Evolutionary conservation across 208 protist genomes (phyloP), one percentile per base, ranked within the genome.

Genomic region (Acanthamoeba sp.): DNA sequence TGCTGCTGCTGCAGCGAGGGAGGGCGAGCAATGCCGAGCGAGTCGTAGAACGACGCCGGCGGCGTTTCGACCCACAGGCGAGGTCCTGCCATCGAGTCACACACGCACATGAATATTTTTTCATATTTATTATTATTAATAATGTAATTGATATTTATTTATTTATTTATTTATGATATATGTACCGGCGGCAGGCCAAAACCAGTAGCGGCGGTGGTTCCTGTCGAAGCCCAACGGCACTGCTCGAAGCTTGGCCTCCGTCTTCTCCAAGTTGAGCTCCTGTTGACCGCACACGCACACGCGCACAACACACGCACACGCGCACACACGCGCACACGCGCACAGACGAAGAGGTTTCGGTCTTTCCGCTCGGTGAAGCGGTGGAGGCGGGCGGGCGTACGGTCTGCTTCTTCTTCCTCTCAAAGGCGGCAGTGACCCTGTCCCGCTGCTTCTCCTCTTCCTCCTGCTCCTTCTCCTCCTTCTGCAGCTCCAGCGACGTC

Each of bases 151-250:
- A n/a, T n/a, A n/a, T n/a, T n/a, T n/a, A n/a, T n/a, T n/a, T n/a
- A n/a, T n/a, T n/a, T n/a, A n/a, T n/a, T n/a, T n/a, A n/a, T n/a
- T n/a, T n/a, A n/a, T n/a, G n/a, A n/a, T n/a, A n/a, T n/a, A n/a
- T n/a, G 34, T 40, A 73, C 64, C 71, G 9, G 36, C 71, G 27
- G 71, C 71, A 38, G 71, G 71, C 71, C 71, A 80, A 7, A 80
- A 80, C 71, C 71, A 80, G 71, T 80, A 80, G 71, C 71, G 71
- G 27, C 71, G 71, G 36, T 80, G 38, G 18, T 80, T 12, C n/a
- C 71, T 48, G 38, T 80, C 71, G 38, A 27, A 45, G 18, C 71
- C 71, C 22, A 80, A 27, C 32, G 71, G 38, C 36, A 80, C 71
- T 45, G 71, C 32, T 20, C 71, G 71, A 7, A 80, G 71, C 36